Conservation (phyloP, 768 basidiomycete genomes). For the Russula abietina region DNA sequence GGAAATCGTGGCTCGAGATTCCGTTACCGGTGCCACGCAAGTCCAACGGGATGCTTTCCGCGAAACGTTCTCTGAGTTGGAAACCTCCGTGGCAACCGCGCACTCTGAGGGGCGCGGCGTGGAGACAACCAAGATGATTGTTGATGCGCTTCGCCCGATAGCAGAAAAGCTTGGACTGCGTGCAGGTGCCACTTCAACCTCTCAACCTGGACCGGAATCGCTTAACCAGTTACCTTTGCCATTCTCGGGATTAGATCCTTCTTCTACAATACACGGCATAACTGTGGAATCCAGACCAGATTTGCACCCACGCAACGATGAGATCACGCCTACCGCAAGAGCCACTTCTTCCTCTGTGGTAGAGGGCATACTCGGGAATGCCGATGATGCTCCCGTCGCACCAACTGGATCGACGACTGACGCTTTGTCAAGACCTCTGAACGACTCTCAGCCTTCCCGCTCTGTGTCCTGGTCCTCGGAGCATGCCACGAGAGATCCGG, state of each 20-base stretch:
- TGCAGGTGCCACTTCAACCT: neutral
- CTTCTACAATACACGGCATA: neutral
- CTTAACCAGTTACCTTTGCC: neutral
- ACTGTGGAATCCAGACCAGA: neutral
- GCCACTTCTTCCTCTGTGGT: neutral
- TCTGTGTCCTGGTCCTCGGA: neutral
- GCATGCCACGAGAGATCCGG: neutral
- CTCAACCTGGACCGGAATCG: neutral
- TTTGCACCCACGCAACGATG: neutral
- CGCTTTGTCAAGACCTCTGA: neutral
- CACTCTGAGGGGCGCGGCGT: neutral
- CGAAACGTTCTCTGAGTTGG: neutral
- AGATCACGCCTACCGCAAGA: neutral
- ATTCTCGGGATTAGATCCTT: neutral
- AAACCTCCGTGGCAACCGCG: neutral
- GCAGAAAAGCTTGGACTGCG: neutral
- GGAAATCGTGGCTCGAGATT: neutral
- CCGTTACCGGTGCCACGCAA: neutral
- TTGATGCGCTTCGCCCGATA: neutral
- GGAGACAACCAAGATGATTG: neutral
- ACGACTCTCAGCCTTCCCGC: neutral
- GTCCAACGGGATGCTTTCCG: neutral
- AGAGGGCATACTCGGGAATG: neutral
- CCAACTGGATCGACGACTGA: neutral
- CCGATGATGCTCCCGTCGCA: too few relatives aligned